Base-by-base conservation (phyloP, 306 rosid species). In the Corylus americana region DNA sequence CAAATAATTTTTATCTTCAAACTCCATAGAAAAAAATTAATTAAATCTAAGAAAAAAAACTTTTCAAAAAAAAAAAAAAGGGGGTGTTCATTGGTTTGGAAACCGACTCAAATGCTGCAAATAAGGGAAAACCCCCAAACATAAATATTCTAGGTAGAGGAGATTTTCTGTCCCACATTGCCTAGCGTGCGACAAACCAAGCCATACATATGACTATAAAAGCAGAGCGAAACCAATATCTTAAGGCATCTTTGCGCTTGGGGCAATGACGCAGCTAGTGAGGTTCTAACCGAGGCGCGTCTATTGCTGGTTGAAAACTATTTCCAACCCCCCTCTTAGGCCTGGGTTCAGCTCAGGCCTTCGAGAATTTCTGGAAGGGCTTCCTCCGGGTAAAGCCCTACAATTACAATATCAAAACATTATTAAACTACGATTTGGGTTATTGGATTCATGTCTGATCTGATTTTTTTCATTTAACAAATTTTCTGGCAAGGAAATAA, bases 331-430 rank as follows among this genome's bases (percentile, higher is more conserved):
- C 54, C 47, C 74, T 77, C 67, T n/a, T 7, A n/a, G 80, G 80
- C 27, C 54, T 74, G 59, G 84, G 84, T 70, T 75, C 10, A 0
- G 1, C 84, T 57, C 6, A 7, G 80, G 83, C 78, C 55, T 37
- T 53, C 1, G 83, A 81, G 84, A 81, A 81, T 81, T 81, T 81
- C 84, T 81, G 73, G 63, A 81, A 81, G 84, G 77, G 84, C 80
- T 81, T 68, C 80, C 84, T 50, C 29, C 0, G 64, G 80, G 74
- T 59, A 59, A 81, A n/a, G 80, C 74, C 80, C 80, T 76, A 81
- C 73, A 75, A 70, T 7, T 45, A 0, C 1, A 0, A 55, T 67
- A 11, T 2, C 5, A 64, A 49, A 10, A 22, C 2, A 0, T 14
- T 5, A 4, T 17, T 14, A 4, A 4, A 50, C 45, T 42, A 42